Evolutionary conservation across 805 yeast species (phyloP).

Genomic region (Barnettozyma pratensis): DNA sequence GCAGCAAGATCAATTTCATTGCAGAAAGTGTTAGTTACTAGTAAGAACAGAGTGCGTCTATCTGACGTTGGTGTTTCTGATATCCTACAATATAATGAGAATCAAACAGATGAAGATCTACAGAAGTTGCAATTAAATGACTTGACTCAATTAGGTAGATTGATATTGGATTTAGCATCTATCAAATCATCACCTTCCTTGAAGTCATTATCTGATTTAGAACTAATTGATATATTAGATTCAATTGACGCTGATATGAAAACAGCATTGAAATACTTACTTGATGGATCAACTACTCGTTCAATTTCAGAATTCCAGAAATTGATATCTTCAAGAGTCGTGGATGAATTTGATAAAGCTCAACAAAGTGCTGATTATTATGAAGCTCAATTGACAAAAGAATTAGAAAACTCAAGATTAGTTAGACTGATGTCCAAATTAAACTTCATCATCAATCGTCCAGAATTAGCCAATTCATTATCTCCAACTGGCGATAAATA

Average conservation of each 20-base stretch:
- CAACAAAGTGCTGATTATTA: slow-evolving; percentile 50
- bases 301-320: slow-evolving; percentile 31
- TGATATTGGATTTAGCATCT: slow-evolving; percentile 52
- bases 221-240: slow-evolving; percentile 25
- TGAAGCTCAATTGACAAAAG: slow-evolving; percentile 60
- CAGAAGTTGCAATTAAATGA: slow-evolving; percentile 47
- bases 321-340: slow-evolving; percentile 40
- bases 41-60: slow-evolving; percentile 64
- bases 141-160: slow-evolving; percentile 49
- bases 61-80: slow-evolving; percentile 70
- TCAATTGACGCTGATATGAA: slow-evolving; percentile 41
- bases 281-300: slow-evolving; percentile 23
- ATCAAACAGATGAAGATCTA: slow-evolving; percentile 13
- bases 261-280: slow-evolving; percentile 35
- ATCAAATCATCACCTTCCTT: slow-evolving; percentile 26
- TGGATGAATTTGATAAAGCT: slow-evolving; percentile 43
- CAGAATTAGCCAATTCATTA: slow-evolving; percentile 52
- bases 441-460: slow-evolving; percentile 68
- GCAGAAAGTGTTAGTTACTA: slow-evolving; percentile 68
- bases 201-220: slow-evolving; percentile 9
- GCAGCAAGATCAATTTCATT: slow-evolving; percentile 59
- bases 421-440: slow-evolving; percentile 79
- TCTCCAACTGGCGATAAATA: slow-evolving; percentile 73
- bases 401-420: slow-evolving; percentile 83
- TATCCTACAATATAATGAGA: slow-evolving; percentile 43